Evolutionary conservation across 352 stramenopile species (phyloP), one percentile per base, ranked within the genome.

Genomic region (Phytopythium litorale): DNA sequence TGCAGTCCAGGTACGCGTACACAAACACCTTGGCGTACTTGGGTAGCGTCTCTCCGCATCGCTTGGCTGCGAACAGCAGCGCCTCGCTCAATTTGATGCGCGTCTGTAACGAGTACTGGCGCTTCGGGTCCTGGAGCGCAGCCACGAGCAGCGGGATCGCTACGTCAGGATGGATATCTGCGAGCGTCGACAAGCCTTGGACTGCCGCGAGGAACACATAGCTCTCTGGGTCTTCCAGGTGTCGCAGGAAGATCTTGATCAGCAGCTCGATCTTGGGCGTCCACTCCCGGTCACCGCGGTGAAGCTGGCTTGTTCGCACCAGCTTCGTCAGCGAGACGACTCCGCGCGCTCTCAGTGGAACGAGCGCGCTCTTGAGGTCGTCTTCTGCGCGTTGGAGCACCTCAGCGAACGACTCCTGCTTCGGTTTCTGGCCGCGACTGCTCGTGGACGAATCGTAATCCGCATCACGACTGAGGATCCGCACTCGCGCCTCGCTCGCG

Each of bases 11-110:
- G 55, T 91, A 94, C 16, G 78, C 83, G 60, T 89, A 90, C 11
- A 96, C 84, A 54, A 96, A 88, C 37, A 77, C 48, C 38, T 89
- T 88, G 57, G 72, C 75, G 54, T 91, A 89, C 68, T 79, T 78
- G 4, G 79, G 79, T 13, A 96, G 58, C 33, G 72, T 85, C 37
- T 91, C 84, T 25, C 84, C 87, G 51, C 87, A 96, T 13, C 83
- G 81, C 53, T 86, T 84, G 25, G 85, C 87, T 15, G 81, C 74
- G 50, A 96, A 93, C 30, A 96, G 53, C 56, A 96, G 64, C 13
- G 87, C 83, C 64, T 96, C 87, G 60, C 84, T 91, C 21, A 96
- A 60, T 55, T 96, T 96, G 69, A 94, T 94, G 45, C 85, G 83
- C 64, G 67, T 74, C 60, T 92, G 83, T 0, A 92, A 33, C 12